Evolutionary conservation across 306 rosid species (phyloP).

Genomic region (Parietaria judaica): DNA sequence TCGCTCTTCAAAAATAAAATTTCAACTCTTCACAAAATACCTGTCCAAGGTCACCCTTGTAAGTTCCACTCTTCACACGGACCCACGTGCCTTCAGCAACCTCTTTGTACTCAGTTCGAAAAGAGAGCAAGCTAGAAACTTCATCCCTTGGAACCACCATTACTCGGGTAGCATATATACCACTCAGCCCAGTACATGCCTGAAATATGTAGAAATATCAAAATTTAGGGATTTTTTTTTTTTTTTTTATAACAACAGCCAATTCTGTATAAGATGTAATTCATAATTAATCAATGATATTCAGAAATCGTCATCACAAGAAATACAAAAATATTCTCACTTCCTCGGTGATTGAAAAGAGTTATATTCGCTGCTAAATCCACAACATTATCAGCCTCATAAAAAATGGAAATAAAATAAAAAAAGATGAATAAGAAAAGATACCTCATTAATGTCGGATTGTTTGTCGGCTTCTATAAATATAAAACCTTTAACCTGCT

Average conservation of each 20-base stretch:
- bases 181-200: conserved; percentile 84
- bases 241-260: neutral
- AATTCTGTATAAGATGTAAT: no score
- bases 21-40: conserved; percentile 25
- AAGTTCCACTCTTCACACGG: conserved; percentile 81
- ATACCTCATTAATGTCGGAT: conserved; percentile 69
- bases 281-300: no score
- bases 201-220: conserved; percentile 8
- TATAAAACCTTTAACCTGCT: conserved; percentile 74
- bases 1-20: neutral
- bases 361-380: conserved; percentile 1
- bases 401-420: neutral
- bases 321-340: neutral
- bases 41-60: conserved; percentile 96
- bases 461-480: conserved; percentile 82
- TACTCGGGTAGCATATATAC: conserved; percentile 57
- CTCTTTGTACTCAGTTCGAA: conserved; percentile 41
- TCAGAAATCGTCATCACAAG: neutral
- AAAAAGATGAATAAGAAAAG: neutral
- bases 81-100: conserved; percentile 73
- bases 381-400: conserved; percentile 12
- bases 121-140: conserved; percentile 52
- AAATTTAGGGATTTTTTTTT: neutral
- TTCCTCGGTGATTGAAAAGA: neutral
- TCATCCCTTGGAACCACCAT: conserved; percentile 69